Base-by-base conservation (phyloP, 768 basidiomycete genomes). In the Sarcodon aspratus region DNA sequence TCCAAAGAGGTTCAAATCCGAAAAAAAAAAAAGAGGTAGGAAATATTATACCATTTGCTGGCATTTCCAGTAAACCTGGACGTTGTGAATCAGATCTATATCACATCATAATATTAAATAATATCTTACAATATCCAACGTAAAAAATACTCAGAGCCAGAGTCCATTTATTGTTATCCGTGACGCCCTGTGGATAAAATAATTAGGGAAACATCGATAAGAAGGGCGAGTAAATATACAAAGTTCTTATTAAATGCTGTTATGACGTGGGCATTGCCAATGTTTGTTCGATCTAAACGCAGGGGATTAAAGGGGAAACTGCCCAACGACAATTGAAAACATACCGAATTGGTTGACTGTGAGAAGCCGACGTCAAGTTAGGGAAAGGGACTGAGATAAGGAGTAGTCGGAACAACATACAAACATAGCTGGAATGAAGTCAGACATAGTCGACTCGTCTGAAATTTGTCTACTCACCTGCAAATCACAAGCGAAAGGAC, bases 111-210 rank as follows among this genome's bases (percentile, higher is more conserved):
- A 32, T 21, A 7, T 9, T 9, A 48, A 47, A 13, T 15, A 15
- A 17, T 15, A n/a, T 6, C 67, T 48, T 50, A 76, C 77, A 78
- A 53, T 79, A 79, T 40, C 77, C 77, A 21, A 77, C 74, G 50
- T 79, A 78, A 60, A 79, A 79, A 21, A 79, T 75, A 50, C 75
- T 75, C 40, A 78, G 58, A 3, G 69, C 77, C 9, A 78, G 58
- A 0, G 77, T 78, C 76, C 76, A 78, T 58, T 70, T 74, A 50
- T 72, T 65, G 55, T 79, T 79, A 40, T 65, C 60, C 17, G 70
- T 69, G 45, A 79, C 69, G 17, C 69, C 76, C 75, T 77, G 36
- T 11, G 31, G 15, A 44, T 36, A 21, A 10, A 35, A 6, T 33
- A 8, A 46, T 21, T 10, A 49, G 15, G 11, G 13, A 18, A 47